Conservation (phyloP, 2,329 filamentous ascomycete genomes). For the Ceratocystis huliohia region DNA sequence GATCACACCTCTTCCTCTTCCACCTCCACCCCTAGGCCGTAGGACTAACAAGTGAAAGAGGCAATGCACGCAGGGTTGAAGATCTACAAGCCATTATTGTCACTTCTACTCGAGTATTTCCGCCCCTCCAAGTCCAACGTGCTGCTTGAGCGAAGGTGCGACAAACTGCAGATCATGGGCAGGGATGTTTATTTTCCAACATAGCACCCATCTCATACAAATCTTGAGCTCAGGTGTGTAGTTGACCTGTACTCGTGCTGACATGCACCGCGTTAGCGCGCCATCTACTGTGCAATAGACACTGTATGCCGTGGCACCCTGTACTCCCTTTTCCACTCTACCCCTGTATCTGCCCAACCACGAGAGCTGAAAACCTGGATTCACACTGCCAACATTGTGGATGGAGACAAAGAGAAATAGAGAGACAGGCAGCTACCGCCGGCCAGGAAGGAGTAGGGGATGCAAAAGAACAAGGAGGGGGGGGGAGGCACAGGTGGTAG, state of each 20-base stretch:
- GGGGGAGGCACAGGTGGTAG: background rate
- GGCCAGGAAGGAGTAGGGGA: too few relatives aligned
- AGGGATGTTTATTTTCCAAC: background rate
- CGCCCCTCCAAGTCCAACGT: background rate
- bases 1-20: background rate
- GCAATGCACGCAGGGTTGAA: background rate
- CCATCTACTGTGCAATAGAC: background rate
- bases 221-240: background rate
- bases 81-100: background rate
- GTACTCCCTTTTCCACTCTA: background rate
- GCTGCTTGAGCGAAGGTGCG: background rate
- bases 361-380: conserved; percentile 5
- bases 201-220: too few relatives aligned
- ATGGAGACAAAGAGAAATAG: background rate
- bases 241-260: background rate
- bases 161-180: background rate
- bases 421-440: too few relatives aligned
- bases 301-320: background rate
- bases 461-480: background rate
- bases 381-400: background rate
- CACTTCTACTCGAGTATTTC: background rate
- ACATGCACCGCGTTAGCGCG: background rate
- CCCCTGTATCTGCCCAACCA: background rate
- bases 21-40: background rate
- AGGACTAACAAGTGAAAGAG: background rate